These are phyloP conservation scores for Taphrina flavorubra DNA, from an alignment of 1,139 yeast genomes.

Conservation along the genomic window DNA sequence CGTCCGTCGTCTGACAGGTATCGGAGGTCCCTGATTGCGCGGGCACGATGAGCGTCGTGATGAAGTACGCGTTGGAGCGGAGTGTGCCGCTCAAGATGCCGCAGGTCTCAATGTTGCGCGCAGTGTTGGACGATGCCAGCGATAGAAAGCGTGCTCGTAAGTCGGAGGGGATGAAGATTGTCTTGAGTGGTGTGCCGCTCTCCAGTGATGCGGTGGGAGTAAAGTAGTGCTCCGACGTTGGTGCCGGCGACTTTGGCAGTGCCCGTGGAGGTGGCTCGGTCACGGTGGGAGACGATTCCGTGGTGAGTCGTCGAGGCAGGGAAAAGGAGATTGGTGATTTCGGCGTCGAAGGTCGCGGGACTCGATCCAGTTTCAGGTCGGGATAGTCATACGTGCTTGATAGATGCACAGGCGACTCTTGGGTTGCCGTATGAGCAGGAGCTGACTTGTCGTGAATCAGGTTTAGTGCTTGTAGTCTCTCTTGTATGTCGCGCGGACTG, in stretches of 20 bases:
- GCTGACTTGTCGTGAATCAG: background rate
- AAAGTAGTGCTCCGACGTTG: slow-evolving; percentile 19
- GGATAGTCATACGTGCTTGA: slow-evolving; percentile 12
- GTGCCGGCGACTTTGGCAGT: background rate
- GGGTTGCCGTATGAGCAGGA: background rate
- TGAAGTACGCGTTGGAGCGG: slow-evolving; percentile 63
- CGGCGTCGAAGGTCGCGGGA: background rate
- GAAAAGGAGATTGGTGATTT: slow-evolving; percentile 4
- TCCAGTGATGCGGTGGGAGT: slow-evolving; percentile 53
- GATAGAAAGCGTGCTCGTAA: slow-evolving; percentile 56
- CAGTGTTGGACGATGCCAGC: slow-evolving; percentile 59
- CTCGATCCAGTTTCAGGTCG: background rate
- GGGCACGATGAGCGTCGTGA: slow-evolving; percentile 64
- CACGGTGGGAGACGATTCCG: background rate
- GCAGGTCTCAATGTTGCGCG: slow-evolving; percentile 62
- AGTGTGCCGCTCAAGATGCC: slow-evolving; percentile 67
- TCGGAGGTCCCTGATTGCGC: slow-evolving; percentile 64
- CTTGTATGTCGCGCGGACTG: slow-evolving; percentile 6
- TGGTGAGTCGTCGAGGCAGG: slow-evolving; percentile 3
- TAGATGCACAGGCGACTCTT: background rate
- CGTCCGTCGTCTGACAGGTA: slow-evolving; percentile 64
- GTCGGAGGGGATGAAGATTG: slow-evolving; percentile 58
- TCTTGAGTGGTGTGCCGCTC: slow-evolving; percentile 60
- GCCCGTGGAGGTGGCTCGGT: background rate
- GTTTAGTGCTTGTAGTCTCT: slow-evolving; percentile 9